Base-by-base conservation (phyloP, 2,329 filamentous ascomycete species). In the Myriosclerotinia scirpicola region DNA sequence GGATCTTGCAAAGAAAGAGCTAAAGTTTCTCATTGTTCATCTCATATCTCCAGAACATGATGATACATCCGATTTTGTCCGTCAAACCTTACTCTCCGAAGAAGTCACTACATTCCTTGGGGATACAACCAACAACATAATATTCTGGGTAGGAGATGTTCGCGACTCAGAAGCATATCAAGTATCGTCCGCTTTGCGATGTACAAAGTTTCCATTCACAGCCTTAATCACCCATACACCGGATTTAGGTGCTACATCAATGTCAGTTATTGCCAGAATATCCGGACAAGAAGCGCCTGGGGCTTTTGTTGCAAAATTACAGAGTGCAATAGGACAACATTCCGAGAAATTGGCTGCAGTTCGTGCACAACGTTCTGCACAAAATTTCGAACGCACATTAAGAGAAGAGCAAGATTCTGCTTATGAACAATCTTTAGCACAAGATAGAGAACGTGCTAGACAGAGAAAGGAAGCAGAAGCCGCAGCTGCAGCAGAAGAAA, bases 161-260 rank as follows among this genome's bases (percentile, higher is more conserved):
- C 87, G 93, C 70, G 95, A 99, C 76, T 90, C 92, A 3, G 95
- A 99, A 79, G 92, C 94, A 6, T 98, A 96, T 78, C 93, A 97
- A 77, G 92, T 97, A 52, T 88, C 93, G n/a, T 85, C 86, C 15
- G 92, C 93, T 55, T 87, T 98, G 69, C 89, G 89, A 72, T 95
- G 91, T 78, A 96, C 92, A 67, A 96, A 96, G 76, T 97, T 95
- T 74, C 95, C 95, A 12, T 98, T 96, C 76, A 88, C 90, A 0
- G 92, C 90, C 17, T 79, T 97, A 3, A 88, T 97, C 38, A 93
- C 92, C 67, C 89, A 97, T 70, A 97, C 93, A 0, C 93, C 93
- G 0, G 89, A 90, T 71, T 88, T 94, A 68, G 90, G 91, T 2
- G 88, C 89, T 70, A 92, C 92, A 1, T 87, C 92, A 20, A 98